These are phyloP conservation scores for Lachancea dasiensis DNA, from an alignment of 805 yeast genomes.

Conservation along the genomic window DNA sequence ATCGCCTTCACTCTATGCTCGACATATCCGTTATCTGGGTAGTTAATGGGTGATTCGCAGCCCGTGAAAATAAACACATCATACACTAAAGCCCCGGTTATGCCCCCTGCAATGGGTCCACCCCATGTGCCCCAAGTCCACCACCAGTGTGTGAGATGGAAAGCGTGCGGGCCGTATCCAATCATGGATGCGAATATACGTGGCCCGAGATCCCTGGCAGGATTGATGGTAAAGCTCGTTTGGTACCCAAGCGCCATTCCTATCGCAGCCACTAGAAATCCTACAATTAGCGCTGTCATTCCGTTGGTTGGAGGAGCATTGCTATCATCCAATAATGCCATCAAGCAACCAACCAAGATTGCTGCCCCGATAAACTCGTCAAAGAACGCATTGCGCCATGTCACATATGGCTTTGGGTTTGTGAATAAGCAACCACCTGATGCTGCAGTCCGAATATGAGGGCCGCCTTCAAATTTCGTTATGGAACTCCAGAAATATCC, in stretches of 20 bases:
- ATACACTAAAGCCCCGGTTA: slow-evolving; percentile 39
- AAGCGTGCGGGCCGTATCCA: slow-evolving; percentile 33
- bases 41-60: slow-evolving; percentile 39
- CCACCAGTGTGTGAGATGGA: slow-evolving; percentile 26
- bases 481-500: slow-evolving; percentile 36
- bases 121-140: slow-evolving; percentile 35
- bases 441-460: slow-evolving; percentile 16
- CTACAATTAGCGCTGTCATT: slow-evolving; percentile 39
- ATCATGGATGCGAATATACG: slow-evolving; percentile 39
- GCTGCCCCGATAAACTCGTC: slow-evolving; percentile 40
- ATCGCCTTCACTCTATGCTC: slow-evolving; percentile 15
- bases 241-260: slow-evolving; percentile 42
- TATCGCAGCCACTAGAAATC: slow-evolving; percentile 36
- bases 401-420: slow-evolving; percentile 34
- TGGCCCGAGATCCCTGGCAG: slow-evolving; percentile 45
- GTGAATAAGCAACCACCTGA: slow-evolving; percentile 42
- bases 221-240: slow-evolving; percentile 44
- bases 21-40: slow-evolving; percentile 25
- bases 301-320: slow-evolving; percentile 36
- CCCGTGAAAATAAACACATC: slow-evolving; percentile 41
- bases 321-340: slow-evolving; percentile 39
- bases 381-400: slow-evolving; percentile 36
- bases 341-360: slow-evolving; percentile 37
- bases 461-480: slow-evolving; percentile 12
- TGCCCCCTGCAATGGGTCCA: slow-evolving; percentile 40